These are phyloP conservation scores for Xenoacremonium recifei DNA, from an alignment of 2,329 filamentous ascomycete species.

Conservation along the genomic window DNA sequence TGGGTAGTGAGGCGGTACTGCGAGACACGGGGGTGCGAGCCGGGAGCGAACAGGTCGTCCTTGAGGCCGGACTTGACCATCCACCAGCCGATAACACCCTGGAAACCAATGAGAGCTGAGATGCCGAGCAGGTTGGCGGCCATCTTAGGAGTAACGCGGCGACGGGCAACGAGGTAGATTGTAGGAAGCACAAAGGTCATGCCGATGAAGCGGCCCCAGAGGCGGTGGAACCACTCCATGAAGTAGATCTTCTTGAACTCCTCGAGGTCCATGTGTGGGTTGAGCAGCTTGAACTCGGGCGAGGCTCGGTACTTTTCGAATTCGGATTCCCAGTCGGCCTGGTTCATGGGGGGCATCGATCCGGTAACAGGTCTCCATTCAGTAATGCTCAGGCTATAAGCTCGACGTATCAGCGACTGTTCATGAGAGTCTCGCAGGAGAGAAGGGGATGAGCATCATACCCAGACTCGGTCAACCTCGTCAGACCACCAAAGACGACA, in stretches of 20 bases:
- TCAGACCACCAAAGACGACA: constrained; percentile 91
- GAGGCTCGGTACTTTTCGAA: constrained; percentile 91
- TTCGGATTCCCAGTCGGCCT: constrained; percentile 84
- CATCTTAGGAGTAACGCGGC: constrained; percentile 76
- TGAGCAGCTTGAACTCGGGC: constrained; percentile 89
- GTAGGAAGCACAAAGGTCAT: constrained; percentile 86
- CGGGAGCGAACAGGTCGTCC: constrained; percentile 91
- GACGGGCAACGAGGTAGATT: constrained; percentile 80
- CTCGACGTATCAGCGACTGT: background rate
- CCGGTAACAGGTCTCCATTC: constrained; percentile 98
- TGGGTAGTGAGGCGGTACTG: constrained; percentile 93
- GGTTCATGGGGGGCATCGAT: constrained; percentile 76
- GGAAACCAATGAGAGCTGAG: constrained; percentile 85
- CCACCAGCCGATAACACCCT: constrained; percentile 97
- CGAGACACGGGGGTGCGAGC: constrained; percentile 85
- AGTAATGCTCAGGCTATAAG: constrained; percentile 82
- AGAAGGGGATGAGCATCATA: constrained; percentile 43
- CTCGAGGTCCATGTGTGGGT: constrained; percentile 85
- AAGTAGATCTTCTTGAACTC: constrained; percentile 99
- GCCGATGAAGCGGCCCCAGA: constrained; percentile 92
- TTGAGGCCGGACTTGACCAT: constrained; percentile 98
- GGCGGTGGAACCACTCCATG: constrained; percentile 96
- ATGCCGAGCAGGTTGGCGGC: constrained; percentile 77
- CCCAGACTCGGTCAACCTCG: constrained; percentile 93
- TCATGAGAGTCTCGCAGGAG: too few relatives aligned